Evolutionary conservation across 2,329 filamentous ascomycete genomes (phyloP), one percentile per base, ranked within the genome.

Genomic region (Hypoxylon sp.): DNA sequence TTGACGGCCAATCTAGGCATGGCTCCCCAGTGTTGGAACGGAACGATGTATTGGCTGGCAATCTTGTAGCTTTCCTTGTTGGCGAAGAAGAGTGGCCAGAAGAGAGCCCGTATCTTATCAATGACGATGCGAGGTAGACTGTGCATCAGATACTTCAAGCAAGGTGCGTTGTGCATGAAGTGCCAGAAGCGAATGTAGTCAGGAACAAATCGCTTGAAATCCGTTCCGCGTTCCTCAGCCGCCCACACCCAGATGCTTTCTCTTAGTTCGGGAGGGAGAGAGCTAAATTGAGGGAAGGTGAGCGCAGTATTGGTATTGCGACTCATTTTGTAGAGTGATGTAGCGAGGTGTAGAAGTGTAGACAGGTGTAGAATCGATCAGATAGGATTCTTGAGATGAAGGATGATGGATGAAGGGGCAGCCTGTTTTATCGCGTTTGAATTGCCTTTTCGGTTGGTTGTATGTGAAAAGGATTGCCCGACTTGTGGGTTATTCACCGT

Each of bases 231-330:
- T 17, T 33, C 3, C 9, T 55, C 55, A 2, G 51, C 50, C 2
- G 51, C 63, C 14, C 3, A 26, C 8, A 13, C 14, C 63, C 63
- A 65, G 26, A 65, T 33, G 9, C 29, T 13, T 1, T 33, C 19
- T n/a, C 19, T 35, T 13, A 65, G 3, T 44, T 65, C 50, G 19
- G 14, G 0, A 14, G 63, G 19, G n/a, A 65, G 10, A 2, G 5
- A 2, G 4, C 6, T 9, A 14, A 61, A 17, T 10, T 4, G 29
- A 17, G n/a, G 26, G 19, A 29, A 24, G 8, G 24, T 14, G 35
- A n/a, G 35, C 14, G 22, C 22, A 19, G 14, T 8, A 35, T 35
- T 33, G 13, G 14, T 3, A n/a, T 24, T 24, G 24, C 9, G 3
- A 13, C 26, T 11, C 19, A 24, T 47, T 13, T 10, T 47, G 39